phyloP scores from a whole-genome alignment of 768 basidiomycete genomes.

The Suillus paluster region DNA sequence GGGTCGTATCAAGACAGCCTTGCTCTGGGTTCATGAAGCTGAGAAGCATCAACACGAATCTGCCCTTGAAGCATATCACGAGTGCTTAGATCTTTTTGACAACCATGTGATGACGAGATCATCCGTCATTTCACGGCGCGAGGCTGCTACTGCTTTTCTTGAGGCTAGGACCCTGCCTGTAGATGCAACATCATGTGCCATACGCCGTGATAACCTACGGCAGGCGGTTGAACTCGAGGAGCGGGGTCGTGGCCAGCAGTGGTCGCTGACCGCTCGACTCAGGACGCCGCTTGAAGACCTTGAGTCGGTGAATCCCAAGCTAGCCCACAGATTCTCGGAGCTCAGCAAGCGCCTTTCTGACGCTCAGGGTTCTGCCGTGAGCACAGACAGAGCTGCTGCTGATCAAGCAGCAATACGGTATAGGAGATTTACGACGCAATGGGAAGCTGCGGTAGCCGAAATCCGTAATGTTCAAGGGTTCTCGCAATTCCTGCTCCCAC shows the following conservation, averaged over 20 bases:
- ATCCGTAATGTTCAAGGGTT: too few relatives aligned
- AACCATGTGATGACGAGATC: too few relatives aligned
- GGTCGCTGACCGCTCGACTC: neutral
- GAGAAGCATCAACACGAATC: too few relatives aligned
- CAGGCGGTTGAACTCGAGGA: too few relatives aligned
- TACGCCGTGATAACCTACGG: neutral
- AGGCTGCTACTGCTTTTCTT: neutral
- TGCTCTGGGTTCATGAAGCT: too few relatives aligned
- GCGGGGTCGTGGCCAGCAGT: too few relatives aligned
- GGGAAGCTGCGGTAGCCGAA: neutral
- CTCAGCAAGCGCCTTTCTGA: neutral
- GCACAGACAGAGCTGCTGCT: neutral
- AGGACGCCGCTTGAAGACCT: neutral
- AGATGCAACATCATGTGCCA: neutral
- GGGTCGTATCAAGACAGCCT: too few relatives aligned
- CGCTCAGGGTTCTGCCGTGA: neutral
- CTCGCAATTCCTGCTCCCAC: neutral
- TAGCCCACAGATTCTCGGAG: neutral
- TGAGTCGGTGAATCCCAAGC: neutral
- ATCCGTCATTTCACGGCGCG: neutral
- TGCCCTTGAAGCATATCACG: too few relatives aligned
- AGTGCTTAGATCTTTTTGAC: too few relatives aligned
- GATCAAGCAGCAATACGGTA: neutral
- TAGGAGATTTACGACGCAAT: neutral
- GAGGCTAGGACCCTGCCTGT: neutral